Evolutionary conservation across 306 rosid genomes (phyloP).

Genomic region (Sphenostylis stenocarpa): DNA sequence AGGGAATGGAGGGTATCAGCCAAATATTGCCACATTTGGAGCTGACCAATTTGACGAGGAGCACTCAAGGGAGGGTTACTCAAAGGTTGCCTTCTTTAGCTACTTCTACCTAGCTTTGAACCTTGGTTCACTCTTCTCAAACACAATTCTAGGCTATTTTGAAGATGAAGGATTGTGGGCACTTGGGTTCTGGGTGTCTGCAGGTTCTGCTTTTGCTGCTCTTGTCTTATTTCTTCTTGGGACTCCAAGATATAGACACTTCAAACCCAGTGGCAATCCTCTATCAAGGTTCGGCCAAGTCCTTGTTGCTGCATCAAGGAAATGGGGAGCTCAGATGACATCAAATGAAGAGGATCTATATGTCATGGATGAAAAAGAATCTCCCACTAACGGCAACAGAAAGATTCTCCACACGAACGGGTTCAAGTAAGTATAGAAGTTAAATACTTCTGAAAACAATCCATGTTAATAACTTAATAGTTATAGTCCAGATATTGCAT

Average conservation of each 20-base stretch:
- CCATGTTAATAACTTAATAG: not conserved
- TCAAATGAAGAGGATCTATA: constrained; percentile 42
- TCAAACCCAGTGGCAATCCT: constrained; percentile 70
- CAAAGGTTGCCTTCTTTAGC: constrained; percentile 57
- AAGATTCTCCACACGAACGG: constrained; percentile 59
- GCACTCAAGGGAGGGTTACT: constrained; percentile 45
- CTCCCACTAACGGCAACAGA: constrained; percentile 49
- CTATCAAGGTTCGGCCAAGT: constrained; percentile 67
- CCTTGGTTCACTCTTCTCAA: constrained; percentile 66
- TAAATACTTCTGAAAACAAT: not conserved
- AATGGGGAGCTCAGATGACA: constrained; percentile 39
- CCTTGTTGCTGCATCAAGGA: constrained; percentile 56
- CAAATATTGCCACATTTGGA: constrained; percentile 62
- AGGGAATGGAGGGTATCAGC: constrained; percentile 69
- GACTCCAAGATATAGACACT: constrained; percentile 52
- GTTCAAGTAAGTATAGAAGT: constrained; percentile 45
- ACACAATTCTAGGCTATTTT: constrained; percentile 60
- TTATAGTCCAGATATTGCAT: not conserved
- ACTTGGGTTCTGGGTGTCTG: constrained; percentile 54
- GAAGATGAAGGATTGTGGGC: constrained; percentile 66
- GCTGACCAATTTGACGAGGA: constrained; percentile 66
- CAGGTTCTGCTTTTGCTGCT: constrained; percentile 55
- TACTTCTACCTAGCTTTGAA: constrained; percentile 65
- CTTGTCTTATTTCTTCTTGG: constrained; percentile 46
- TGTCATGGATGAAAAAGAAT: constrained; percentile 42